Evolutionary conservation across 371 early-diverging fungal species (phyloP), one percentile per base, ranked within the genome.

Genomic region (Mucor ambiguus): DNA sequence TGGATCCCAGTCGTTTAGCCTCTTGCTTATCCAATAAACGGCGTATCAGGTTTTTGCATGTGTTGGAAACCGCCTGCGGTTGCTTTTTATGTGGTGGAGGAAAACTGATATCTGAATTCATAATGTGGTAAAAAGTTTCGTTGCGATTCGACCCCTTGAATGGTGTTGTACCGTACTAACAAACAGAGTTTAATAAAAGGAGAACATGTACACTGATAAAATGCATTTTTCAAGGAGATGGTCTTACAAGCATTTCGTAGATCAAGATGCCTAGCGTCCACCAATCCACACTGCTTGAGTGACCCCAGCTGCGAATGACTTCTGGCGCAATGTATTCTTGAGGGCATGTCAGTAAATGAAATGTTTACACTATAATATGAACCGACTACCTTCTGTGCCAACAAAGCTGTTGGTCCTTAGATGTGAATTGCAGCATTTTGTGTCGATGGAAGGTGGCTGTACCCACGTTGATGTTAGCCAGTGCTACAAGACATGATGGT

Each of bases 261-360:
- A 99, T 85, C 37, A 99, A 82, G 29, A 99, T 95, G 16, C 99
- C 99, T 46, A 99, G 75, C 16, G 98, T 96, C 99, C 99, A 99
- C 95, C 99, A 97, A 80, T 99, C 99, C 8, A 97, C 98, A 1
- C 91, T 87, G 69, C 89, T 89, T 29, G 98, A 93, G 79, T 99
- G 98, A 6, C 98, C 98, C 61, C 85, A 79, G 35, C 96, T 96
- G 54, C 88, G 87, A 72, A 94, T 91, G 11, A 94, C 92, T 80
- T 98, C 98, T 24, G 99, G 98, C 9, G 98, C 96, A 81, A 98
- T 92, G 75, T 96, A 96, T 74, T 96, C 97, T 48, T 24, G 52
- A 26, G 12, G 14, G 41, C 41, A 41, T 10, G 41, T 41, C 41
- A 41, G 41, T 41, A 37, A 33, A 33, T 7, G 33, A 33, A 1